These are phyloP conservation scores for Lathyrus tuberosus DNA, from an alignment of 306 rosid genomes.

Conservation along the genomic window DNA sequence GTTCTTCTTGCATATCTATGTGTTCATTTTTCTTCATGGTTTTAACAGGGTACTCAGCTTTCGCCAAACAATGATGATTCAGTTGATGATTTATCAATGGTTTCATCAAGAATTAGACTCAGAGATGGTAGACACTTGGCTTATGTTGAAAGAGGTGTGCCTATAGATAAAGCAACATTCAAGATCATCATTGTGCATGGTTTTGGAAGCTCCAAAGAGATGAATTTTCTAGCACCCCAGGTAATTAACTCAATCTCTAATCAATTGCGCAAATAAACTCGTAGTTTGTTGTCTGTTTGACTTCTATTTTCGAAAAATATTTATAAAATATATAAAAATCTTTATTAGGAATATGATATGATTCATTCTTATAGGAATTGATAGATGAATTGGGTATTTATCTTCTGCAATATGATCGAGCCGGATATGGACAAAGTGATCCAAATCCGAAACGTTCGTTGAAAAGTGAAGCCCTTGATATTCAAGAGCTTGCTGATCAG, in stretches of 20 bases:
- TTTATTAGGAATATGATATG: constrained; percentile 1
- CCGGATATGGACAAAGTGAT: constrained; percentile 96
- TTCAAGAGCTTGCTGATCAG: constrained; percentile 85
- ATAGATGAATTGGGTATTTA: constrained; percentile 80
- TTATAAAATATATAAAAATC: no score
- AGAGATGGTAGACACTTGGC: constrained; percentile 72
- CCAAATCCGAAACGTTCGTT: constrained; percentile 74
- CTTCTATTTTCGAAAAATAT: no score
- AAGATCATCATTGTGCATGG: constrained; percentile 65
- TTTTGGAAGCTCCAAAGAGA: constrained; percentile 68
- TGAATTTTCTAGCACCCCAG: constrained; percentile 53
- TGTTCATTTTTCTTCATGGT: constrained; percentile 26
- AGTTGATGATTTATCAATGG: constrained; percentile 42
- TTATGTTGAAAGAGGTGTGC: constrained; percentile 62
- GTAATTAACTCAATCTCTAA: constrained; percentile 30
- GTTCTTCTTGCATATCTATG: constrained; percentile 10
- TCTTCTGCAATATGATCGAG: constrained; percentile 74
- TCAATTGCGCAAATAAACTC: background rate
- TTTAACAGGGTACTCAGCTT: constrained; percentile 59
- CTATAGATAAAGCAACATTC: constrained; percentile 55
- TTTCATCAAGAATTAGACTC: constrained; percentile 62
- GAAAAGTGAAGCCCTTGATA: constrained; percentile 83
- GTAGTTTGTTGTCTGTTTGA: no score
- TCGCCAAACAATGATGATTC: constrained; percentile 51
- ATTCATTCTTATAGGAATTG: constrained; percentile 57